A percentile compares a stretch with the other conserved stretches of the same genome.
These are phyloP conservation scores for Diplocarpon mali DNA, from an alignment of 2,329 filamentous ascomycete species.

Conservation along the genomic window DNA sequence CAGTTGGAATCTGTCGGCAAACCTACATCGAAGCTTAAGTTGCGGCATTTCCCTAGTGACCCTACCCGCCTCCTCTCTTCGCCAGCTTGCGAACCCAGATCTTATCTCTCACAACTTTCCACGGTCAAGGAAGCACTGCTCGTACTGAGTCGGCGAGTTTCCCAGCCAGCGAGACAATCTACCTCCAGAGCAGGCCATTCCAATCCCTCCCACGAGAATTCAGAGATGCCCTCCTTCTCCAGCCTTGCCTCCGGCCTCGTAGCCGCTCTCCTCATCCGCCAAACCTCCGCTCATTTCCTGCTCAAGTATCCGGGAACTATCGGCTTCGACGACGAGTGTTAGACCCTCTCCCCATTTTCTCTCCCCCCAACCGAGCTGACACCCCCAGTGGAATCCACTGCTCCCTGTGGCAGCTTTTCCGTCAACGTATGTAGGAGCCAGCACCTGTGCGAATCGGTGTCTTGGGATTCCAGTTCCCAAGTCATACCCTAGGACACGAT, in stretches of 20 bases:
- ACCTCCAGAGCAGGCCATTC: neutral
- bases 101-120: too few species aligned
- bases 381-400: slow-evolving; percentile 26
- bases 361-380: neutral
- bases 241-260: slow-evolving; percentile 6
- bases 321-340: slow-evolving; percentile 37
- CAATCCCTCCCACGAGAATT: neutral
- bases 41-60: too few species aligned
- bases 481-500: too few species aligned
- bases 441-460: too few species aligned
- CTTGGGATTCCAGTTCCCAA: too few species aligned
- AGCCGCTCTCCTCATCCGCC: slow-evolving; percentile 7
- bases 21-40: too few species aligned
- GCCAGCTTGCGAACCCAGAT: too few species aligned
- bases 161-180: neutral
- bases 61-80: too few species aligned
- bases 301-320: slow-evolving; percentile 38
- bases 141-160: neutral
- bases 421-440: slow-evolving; percentile 25
- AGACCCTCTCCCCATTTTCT: neutral
- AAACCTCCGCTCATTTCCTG: slow-evolving; percentile 42
- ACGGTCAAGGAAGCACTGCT: too few species aligned
- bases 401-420: slow-evolving; percentile 44
- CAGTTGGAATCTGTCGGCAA: too few species aligned
- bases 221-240: slow-evolving; percentile 5